Conservation (phyloP, 345 rosid species). For the Laguncularia racemosa region DNA sequence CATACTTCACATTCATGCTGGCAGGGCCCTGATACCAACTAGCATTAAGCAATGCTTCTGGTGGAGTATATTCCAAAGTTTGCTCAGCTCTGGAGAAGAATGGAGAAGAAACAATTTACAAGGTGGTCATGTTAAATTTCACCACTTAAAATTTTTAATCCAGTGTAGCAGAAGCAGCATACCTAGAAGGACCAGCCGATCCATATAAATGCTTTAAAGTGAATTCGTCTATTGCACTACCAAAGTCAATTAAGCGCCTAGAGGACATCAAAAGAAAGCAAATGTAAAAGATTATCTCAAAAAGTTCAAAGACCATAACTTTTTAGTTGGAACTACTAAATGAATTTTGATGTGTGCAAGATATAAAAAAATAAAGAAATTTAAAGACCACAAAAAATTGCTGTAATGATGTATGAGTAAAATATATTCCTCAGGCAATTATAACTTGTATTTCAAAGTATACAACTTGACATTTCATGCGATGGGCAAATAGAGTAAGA, state of each 20-base stretch:
- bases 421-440: too few species aligned
- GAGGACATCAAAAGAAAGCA: constrained; percentile 10
- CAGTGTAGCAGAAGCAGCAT: constrained; percentile 14
- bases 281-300: constrained; percentile 12
- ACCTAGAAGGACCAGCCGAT: constrained; percentile 87
- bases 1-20: constrained; percentile 51
- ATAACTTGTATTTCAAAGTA: too few species aligned
- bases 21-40: constrained; percentile 74
- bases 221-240: constrained; percentile 85
- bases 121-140: background rate
- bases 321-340: too few species aligned
- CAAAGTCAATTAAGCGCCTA: constrained; percentile 97
- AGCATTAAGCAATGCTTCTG: constrained; percentile 75
- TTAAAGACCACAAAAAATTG: too few species aligned
- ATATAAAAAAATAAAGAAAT: too few species aligned
- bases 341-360: too few species aligned
- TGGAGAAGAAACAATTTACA: constrained; percentile 2
- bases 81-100: constrained; percentile 67
- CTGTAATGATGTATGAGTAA: too few species aligned
- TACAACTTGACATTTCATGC: too few species aligned
- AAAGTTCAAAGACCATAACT: too few species aligned
- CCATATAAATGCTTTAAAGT: constrained; percentile 77
- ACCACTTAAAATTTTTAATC: constrained; percentile 3
- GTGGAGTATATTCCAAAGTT: constrained; percentile 78
- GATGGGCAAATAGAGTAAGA: too few species aligned